Evolutionary conservation across 805 yeast genomes (phyloP), one percentile per base, ranked within the genome.

Genomic region (Teunomyces funiuensis): DNA sequence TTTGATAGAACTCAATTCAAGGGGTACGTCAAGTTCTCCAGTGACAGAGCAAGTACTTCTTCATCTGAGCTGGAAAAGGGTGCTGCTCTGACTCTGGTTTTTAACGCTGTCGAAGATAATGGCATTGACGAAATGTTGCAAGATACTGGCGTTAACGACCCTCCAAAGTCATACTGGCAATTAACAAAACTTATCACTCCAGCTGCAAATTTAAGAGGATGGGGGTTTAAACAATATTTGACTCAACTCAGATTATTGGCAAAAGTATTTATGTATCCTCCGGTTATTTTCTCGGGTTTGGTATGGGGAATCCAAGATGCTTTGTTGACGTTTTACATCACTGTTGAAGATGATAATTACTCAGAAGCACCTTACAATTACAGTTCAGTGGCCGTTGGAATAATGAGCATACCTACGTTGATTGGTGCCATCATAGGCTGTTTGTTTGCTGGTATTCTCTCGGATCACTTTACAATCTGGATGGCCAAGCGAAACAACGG

Each of bases 221-320:
- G 53, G 17, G 91, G 91, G 1, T 55, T 83, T 61, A 78, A 75
- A 54, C 90, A 85, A 56, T 85, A 85, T 56, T 50, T 76, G 49
- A 58, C 67, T 42, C 76, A 83, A 37, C 62, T 85, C 20, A 42
- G 61, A 11, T 53, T 72, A 45, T 76, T 77, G 58, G 59, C 79
- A 46, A 71, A 79, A 49, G 82, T 81, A 56, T 79, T 81, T 49
- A 66, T 69, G 49, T 80, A 79, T 55, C 87, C 87, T 2, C 84
- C 86, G 2, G 82, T 80, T 10, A 63, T 82, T 52, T 64, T 79
- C 17, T 79, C 85, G 2, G 87, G 88, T 37, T 45, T 82, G n/a
- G 78, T 84, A 48, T 85, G 91, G 91, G 91, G 91, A 33, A 69
- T 80, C 43, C 91, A 85, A 58, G 88, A 83, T 55, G 85, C 88